Evolutionary conservation across 768 basidiomycete genomes (phyloP).

Genomic region (Favolaschia claudopus): DNA sequence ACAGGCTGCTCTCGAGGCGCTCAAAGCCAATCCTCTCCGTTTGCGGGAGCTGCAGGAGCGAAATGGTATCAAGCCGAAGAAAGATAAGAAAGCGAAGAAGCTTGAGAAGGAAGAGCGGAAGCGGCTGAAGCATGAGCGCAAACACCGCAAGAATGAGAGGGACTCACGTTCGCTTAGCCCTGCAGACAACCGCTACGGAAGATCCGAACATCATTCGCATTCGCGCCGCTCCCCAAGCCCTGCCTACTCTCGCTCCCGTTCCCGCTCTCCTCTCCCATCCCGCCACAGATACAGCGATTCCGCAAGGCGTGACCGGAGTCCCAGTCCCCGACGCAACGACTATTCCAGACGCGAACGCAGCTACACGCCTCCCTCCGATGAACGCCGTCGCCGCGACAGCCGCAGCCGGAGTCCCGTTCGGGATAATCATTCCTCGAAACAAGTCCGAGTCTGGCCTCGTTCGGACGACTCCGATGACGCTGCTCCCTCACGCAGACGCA

Average conservation of each 20-base stretch:
- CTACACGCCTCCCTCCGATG: constrained; percentile 43
- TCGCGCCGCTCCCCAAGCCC: constrained; percentile 59
- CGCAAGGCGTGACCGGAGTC: no score
- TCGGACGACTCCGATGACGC: constrained; percentile 63
- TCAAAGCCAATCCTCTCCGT: constrained; percentile 87
- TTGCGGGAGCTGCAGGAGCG: constrained; percentile 82
- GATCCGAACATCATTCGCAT: constrained; percentile 41
- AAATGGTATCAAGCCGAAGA: constrained; percentile 83
- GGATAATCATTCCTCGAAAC: constrained; percentile 25
- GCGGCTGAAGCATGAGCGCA: constrained; percentile 49
- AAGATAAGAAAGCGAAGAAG: constrained; percentile 73
- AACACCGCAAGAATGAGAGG: constrained; percentile 33
- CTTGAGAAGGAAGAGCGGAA: constrained; percentile 55
- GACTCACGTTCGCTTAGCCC: constrained; percentile 42
- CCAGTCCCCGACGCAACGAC: constrained; percentile 34
- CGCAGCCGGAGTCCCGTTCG: constrained; percentile 40
- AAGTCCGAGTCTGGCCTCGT: constrained; percentile 51
- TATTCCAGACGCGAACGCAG: constrained; percentile 28
- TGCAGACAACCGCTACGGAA: constrained; percentile 16
- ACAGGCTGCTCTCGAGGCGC: constrained; percentile 87
- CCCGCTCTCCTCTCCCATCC: constrained; percentile 28
- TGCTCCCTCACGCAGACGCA: constrained; percentile 21
- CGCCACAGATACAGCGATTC: no score
- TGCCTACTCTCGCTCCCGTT: constrained; percentile 41
- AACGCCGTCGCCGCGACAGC: constrained; percentile 34